These are phyloP conservation scores for Euphorbia schlechtendalii DNA, from an alignment of 441 rosid species.

Conservation along the genomic window DNA sequence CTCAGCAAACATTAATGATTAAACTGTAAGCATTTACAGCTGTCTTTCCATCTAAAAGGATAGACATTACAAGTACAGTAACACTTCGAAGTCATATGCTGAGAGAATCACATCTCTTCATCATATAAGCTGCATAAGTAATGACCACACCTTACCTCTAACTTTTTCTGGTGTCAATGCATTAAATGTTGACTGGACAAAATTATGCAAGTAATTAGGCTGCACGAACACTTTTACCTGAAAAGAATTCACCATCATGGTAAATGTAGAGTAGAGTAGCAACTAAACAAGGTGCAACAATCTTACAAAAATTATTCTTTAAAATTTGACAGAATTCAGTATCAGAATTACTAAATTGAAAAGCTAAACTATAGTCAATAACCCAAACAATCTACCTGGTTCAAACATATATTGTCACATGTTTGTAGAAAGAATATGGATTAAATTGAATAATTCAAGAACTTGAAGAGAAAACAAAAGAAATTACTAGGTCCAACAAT, in stretches of 20 bases:
- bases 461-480: neutral
- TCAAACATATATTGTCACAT: conserved; percentile 1
- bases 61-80: conserved; percentile 1
- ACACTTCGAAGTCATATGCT: neutral
- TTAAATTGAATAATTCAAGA: neutral
- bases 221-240: conserved; percentile 93
- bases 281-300: neutral
- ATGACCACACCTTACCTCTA: conserved; percentile 34
- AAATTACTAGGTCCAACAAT: neutral
- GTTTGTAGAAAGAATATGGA: neutral
- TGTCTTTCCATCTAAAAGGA: neutral
- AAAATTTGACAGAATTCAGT: neutral
- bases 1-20: neutral
- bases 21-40: neutral
- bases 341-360: too few species aligned
- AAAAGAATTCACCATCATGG: conserved; percentile 3
- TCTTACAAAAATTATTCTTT: too few species aligned
- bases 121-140: neutral
- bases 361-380: too few species aligned
- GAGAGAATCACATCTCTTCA: neutral
- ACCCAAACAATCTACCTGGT: neutral
- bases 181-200: conserved; percentile 86
- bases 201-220: conserved; percentile 75
- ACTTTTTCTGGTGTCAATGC: conserved; percentile 75
- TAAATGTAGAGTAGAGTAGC: neutral